Base-by-base conservation (phyloP, 371 early-diverging fungal species). In the Vairimorpha necatrix region DNA sequence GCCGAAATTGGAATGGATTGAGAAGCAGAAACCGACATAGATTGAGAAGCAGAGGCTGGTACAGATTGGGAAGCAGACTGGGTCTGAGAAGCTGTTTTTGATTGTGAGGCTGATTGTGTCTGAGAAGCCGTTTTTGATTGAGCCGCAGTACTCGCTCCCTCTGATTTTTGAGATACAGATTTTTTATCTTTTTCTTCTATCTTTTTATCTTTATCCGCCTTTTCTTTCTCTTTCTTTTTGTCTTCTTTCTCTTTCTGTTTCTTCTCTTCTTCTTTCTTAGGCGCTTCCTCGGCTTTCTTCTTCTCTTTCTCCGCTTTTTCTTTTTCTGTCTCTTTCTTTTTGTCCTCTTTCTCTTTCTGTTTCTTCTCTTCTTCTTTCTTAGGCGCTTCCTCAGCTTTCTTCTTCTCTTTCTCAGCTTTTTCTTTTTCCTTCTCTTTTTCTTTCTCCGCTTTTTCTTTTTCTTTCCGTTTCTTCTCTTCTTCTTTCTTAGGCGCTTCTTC, bases 281-380 rank as follows among this genome's bases (percentile, higher is more conserved):
- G n/a, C n/a, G n/a, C n/a, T n/a, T n/a, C n/a, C n/a, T n/a, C n/a
- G n/a, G n/a, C n/a, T n/a, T 47, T 63, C 74, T 46, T 61, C 30
- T 26, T 48, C 47, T 32, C 38, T 63, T 68, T 24, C 24, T 69
- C 39, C 58, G 32, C 33, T 73, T 50, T 20, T 38, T 13, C 54
- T 78, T 34, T 18, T 61, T 56, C 24, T 20, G 9, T 58, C 39
- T 28, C 42, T 69, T 42, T 11, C 39, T 30, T 30, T 70, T 58
- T 56, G 13, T 53, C 42, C 28, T 54, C 62, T 9, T 0, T 30
- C 26, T 69, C 58, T 28, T 47, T 61, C 42, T 54, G 26, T 20
- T 73, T 28, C 33, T 77, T 77, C 33, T 78, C 32, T 61, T 78
- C 56, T 0, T 66, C 53, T 33, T 69, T 34, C 28, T 56, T 48